Percentiles rank a stretch among this genome's conserved stretches.
These are phyloP conservation scores for Clavispora asparagi DNA, from an alignment of 805 yeast genomes.

Conservation along the genomic window DNA sequence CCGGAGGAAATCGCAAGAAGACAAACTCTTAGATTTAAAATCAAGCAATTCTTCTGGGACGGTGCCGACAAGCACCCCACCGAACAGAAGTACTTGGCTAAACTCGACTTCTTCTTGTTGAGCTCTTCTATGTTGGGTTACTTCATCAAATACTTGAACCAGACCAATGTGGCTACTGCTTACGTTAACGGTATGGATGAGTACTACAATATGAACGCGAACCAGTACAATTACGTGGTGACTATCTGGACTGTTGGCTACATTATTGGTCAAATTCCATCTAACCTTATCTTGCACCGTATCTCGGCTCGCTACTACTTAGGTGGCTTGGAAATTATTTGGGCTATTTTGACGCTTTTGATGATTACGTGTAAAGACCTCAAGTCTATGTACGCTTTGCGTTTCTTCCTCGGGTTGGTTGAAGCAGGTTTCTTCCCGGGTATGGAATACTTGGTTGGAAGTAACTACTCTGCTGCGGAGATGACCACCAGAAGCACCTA, in stretches of 20 bases:
- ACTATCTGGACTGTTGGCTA: slow-evolving; percentile 14
- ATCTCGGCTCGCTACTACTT: slow-evolving; percentile 41
- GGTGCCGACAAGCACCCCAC: slow-evolving; percentile 32
- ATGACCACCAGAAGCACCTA: slow-evolving; percentile 25
- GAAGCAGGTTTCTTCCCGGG: slow-evolving; percentile 55
- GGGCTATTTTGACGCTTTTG: slow-evolving; percentile 33
- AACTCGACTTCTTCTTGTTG: slow-evolving; percentile 28
- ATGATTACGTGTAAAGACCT: slow-evolving; percentile 18
- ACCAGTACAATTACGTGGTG: slow-evolving; percentile 14
- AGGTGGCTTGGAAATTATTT: slow-evolving; percentile 38
- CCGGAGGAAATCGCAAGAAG: slow-evolving; percentile 18
- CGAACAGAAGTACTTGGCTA: slow-evolving; percentile 29
- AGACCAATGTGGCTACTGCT: slow-evolving; percentile 13
- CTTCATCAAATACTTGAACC: slow-evolving; percentile 16
- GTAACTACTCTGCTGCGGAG: slow-evolving; percentile 23
- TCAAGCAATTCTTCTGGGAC: slow-evolving; percentile 31
- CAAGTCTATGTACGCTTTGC: slow-evolving; percentile 10
- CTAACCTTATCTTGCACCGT: slow-evolving; percentile 29
- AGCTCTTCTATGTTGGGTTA: slow-evolving; percentile 15
- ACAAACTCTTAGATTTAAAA: slow-evolving; percentile 17
- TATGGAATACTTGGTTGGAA: slow-evolving; percentile 46
- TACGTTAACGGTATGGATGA: slow-evolving; percentile 16
- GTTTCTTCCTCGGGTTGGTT: slow-evolving; percentile 32
- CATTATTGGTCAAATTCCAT: slow-evolving; percentile 13
- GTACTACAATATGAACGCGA: slow-evolving; percentile 12